Percentiles rank a stretch among this genome's conserved stretches.
phyloP scores from a whole-genome alignment of 345 rosid genomes.

The Ceriops decandra region DNA sequence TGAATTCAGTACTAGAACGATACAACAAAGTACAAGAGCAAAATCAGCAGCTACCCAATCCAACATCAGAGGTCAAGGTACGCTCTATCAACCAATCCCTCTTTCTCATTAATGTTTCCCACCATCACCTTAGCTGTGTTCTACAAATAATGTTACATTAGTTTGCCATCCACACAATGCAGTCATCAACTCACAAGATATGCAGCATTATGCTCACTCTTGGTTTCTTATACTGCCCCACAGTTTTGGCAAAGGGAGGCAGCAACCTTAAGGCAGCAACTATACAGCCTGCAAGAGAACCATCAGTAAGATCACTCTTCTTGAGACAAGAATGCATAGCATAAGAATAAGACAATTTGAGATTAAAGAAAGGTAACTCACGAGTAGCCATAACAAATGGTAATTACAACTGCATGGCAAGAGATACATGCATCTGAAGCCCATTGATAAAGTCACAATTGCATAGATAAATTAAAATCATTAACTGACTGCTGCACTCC shows the following conservation, averaged over 20 bases:
- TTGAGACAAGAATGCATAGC: neutral
- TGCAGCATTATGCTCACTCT: neutral
- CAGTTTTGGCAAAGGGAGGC: constrained; percentile 38
- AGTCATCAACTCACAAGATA: neutral
- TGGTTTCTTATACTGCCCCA: neutral
- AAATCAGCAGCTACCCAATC: constrained; percentile 44
- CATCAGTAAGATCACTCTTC: constrained; percentile 25
- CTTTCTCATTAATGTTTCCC: neutral
- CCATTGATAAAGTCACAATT: too few relatives aligned
- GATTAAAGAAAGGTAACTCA: neutral
- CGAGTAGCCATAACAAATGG: too few relatives aligned
- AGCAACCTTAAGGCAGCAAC: constrained; percentile 31
- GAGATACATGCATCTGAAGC: too few relatives aligned
- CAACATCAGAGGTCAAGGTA: constrained; percentile 64
- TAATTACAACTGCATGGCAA: too few relatives aligned
- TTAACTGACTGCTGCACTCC: too few relatives aligned
- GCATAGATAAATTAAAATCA: too few relatives aligned
- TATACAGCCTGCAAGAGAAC: constrained; percentile 31
- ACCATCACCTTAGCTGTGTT: neutral
- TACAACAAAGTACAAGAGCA: constrained; percentile 52
- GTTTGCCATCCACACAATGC: neutral
- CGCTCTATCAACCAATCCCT: neutral
- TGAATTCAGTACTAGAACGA: constrained; percentile 55
- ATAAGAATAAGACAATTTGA: neutral
- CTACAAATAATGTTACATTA: neutral